Conservation (phyloP, 805 yeast genomes). For the Candida hispaniensis region DNA sequence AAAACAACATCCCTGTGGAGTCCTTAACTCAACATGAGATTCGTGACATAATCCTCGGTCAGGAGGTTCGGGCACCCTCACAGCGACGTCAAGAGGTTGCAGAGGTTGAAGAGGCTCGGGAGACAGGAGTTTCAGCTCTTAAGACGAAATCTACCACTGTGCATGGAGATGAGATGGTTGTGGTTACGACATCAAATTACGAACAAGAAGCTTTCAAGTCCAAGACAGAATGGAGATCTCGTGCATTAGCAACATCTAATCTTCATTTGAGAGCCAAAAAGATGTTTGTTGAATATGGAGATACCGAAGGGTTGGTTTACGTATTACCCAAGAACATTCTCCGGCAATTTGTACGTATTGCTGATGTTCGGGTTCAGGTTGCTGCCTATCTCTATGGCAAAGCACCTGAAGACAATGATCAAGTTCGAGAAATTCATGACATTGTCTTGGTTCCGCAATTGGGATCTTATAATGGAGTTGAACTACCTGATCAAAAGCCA, state of each 20-base stretch:
- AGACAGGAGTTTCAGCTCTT: constrained; percentile 52
- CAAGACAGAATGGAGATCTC: constrained; percentile 78
- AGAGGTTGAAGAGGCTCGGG: constrained; percentile 43
- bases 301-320: constrained; percentile 50
- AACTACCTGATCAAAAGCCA: constrained; percentile 44
- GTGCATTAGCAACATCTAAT: constrained; percentile 70
- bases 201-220: constrained; percentile 79
- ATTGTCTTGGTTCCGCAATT: constrained; percentile 81
- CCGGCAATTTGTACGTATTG: constrained; percentile 62
- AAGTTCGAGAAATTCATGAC: constrained; percentile 65
- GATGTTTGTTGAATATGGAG: constrained; percentile 50
- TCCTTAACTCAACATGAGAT: constrained; percentile 88
- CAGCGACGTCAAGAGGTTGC: constrained; percentile 75
- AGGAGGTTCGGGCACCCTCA: constrained; percentile 84
- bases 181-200: constrained; percentile 82
- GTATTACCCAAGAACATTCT: constrained; percentile 76
- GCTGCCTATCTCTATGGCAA: constrained; percentile 73
- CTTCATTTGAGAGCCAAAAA: constrained; percentile 66
- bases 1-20: constrained; percentile 74
- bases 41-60: constrained; percentile 88
- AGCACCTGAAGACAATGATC: constrained; percentile 61
- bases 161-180: constrained; percentile 92
- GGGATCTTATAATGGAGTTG: constrained; percentile 57
- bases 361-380: constrained; percentile 73
- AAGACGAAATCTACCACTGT: constrained; percentile 79